Conservation (phyloP, 1,284 basidiomycete genomes). For the Puccinia sorghi region DNA sequence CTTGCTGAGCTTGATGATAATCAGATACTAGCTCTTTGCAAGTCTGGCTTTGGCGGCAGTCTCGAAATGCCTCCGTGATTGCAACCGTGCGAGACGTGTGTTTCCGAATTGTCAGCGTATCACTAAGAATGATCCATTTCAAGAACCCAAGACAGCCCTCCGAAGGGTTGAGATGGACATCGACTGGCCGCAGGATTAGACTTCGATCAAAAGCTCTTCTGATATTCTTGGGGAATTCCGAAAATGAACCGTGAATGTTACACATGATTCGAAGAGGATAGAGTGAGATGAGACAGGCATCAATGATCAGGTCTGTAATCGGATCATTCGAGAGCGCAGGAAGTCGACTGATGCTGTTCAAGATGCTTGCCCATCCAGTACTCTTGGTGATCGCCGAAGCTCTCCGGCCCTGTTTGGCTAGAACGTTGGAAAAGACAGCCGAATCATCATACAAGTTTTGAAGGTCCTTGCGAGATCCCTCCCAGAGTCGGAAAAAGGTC, state of each 20-base stretch:
- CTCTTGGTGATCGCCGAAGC: conserved; percentile 42
- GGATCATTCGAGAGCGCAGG: conserved; percentile 48
- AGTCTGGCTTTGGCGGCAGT: background rate
- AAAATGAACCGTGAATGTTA: conserved; percentile 40
- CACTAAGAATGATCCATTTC: conserved; percentile 49
- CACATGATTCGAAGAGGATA: conserved; percentile 31
- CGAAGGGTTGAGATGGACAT: conserved; percentile 35
- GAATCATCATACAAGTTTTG: conserved; percentile 41
- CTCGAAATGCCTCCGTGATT: conserved; percentile 23
- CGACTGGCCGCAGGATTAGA: conserved; percentile 43
- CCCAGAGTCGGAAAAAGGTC: conserved; percentile 50
- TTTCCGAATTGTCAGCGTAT: conserved; percentile 44
- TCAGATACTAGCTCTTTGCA: background rate
- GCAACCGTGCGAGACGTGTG: conserved; percentile 27
- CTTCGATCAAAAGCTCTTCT: conserved; percentile 46
- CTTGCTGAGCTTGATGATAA: background rate
- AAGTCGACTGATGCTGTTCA: conserved; percentile 36
- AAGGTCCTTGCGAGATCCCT: conserved; percentile 42
- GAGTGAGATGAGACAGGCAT: conserved; percentile 22
- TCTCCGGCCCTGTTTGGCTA: conserved; percentile 42
- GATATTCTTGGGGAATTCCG: conserved; percentile 40
- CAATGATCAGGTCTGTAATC: conserved; percentile 35
- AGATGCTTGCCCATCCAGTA: conserved; percentile 41
- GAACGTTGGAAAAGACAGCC: conserved; percentile 46
- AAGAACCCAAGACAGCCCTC: conserved; percentile 48